Conservation (phyloP, 768 basidiomycete genomes). For the Leucosporidium creatinivorum region DNA sequence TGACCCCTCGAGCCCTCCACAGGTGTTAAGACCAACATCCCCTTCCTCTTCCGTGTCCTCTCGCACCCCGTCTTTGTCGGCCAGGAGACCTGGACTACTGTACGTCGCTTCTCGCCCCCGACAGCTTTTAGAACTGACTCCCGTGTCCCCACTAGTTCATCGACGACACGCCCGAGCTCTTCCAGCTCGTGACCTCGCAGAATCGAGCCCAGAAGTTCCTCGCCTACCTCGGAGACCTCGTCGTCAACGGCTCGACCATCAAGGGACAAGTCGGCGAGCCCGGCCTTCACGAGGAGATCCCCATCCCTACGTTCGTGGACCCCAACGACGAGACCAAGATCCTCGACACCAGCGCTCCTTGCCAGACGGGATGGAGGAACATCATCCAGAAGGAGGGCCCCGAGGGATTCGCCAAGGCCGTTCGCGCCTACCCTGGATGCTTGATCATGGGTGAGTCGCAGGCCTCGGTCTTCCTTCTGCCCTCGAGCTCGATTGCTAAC, state of each 20-base stretch:
- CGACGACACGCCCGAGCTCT: conserved; percentile 98
- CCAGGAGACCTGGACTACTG: conserved; percentile 97
- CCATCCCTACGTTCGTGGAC: conserved; percentile 70
- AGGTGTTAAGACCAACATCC: conserved; percentile 79
- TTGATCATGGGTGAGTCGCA: conserved; percentile 64
- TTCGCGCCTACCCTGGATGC: conserved; percentile 87
- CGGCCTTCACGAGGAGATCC: conserved; percentile 79
- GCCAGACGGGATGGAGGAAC: conserved; percentile 89
- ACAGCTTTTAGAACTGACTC: conserved; percentile 1
- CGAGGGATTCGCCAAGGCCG: conserved; percentile 95
- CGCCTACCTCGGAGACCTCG: conserved; percentile 92
- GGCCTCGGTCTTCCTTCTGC: background rate
- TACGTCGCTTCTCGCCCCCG: conserved; percentile 39
- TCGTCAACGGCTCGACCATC: conserved; percentile 96
- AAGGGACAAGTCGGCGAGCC: conserved; percentile 94
- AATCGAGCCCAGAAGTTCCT: conserved; percentile 97
- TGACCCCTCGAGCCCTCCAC: background rate
- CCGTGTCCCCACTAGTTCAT: conserved; percentile 61
- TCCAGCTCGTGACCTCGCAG: conserved; percentile 94
- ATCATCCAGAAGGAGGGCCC: conserved; percentile 97
- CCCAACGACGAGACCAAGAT: conserved; percentile 63
- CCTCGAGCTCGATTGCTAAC: background rate
- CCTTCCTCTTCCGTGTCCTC: conserved; percentile 95
- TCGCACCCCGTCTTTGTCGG: conserved; percentile 94
- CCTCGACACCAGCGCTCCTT: conserved; percentile 73